Conservation (phyloP, 116 monocot genomes). For the Cymodocea nodosa region DNA sequence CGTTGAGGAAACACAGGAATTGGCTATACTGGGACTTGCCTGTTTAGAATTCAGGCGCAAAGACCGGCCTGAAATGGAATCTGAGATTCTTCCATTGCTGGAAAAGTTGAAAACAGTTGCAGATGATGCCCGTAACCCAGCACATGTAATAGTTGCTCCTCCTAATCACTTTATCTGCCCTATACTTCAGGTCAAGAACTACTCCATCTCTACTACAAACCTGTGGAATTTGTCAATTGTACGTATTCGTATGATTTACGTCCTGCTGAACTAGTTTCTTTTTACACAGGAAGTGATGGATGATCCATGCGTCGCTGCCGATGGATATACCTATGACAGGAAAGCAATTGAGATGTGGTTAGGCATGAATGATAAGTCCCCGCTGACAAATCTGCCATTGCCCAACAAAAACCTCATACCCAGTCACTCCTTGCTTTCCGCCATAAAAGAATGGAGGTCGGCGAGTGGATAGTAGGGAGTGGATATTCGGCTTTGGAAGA, state of each 20-base stretch:
- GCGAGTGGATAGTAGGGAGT: slow-evolving; percentile 2
- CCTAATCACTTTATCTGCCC: slow-evolving; percentile 58
- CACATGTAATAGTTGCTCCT: slow-evolving; percentile 1
- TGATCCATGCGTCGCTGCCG: slow-evolving; percentile 62
- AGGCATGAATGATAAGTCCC: slow-evolving; percentile 39
- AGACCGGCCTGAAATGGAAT: slow-evolving; percentile 48
- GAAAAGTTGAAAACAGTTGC: slow-evolving; percentile 35
- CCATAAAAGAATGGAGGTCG: slow-evolving; percentile 54
- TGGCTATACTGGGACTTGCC: slow-evolving; percentile 33
- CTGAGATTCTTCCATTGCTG: slow-evolving; percentile 30
- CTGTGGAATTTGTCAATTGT: background rate
- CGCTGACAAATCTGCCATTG: slow-evolving; percentile 47
- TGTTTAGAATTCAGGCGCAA: slow-evolving; percentile 44
- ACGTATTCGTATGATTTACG: background rate
- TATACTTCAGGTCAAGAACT: slow-evolving; percentile 32
- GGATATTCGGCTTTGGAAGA: background rate
- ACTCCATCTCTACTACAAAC: background rate
- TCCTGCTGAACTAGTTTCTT: background rate
- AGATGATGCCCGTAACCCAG: slow-evolving; percentile 7
- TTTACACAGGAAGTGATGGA: slow-evolving; percentile 61
- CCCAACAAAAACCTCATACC: slow-evolving; percentile 36
- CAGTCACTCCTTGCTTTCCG: slow-evolving; percentile 53
- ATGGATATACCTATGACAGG: slow-evolving; percentile 70
- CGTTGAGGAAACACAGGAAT: slow-evolving; percentile 14
- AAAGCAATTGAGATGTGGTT: slow-evolving; percentile 61